Evolutionary conservation across 1,139 yeast genomes (phyloP).

Genomic region (Kodamaea fungicola): DNA sequence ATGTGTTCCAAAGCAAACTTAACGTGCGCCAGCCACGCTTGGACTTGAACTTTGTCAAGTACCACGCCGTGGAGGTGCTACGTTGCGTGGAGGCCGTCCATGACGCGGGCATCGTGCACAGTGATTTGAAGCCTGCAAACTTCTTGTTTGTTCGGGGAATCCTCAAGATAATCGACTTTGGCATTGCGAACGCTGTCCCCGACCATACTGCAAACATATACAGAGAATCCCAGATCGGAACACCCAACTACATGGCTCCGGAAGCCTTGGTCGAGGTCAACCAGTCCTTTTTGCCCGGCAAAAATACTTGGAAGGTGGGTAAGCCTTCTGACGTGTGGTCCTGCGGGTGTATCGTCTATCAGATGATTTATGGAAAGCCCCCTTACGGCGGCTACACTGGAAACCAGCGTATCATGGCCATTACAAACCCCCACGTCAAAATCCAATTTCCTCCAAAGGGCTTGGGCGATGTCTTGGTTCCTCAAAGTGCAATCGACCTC

Average conservation of each 20-base stretch:
- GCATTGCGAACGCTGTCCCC: constrained; percentile 92
- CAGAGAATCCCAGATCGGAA: constrained; percentile 89
- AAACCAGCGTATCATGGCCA: constrained; percentile 76
- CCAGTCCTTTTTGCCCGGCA: constrained; percentile 26
- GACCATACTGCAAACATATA: constrained; percentile 90
- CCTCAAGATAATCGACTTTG: constrained; percentile 89
- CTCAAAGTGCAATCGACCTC: constrained; percentile 65
- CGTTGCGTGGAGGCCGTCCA: constrained; percentile 88
- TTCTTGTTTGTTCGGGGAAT: constrained; percentile 83
- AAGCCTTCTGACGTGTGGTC: constrained; percentile 98
- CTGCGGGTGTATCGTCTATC: constrained; percentile 93
- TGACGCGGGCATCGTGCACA: constrained; percentile 83
- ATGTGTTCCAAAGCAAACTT: constrained; percentile 62
- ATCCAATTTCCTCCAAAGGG: constrained; percentile 68
- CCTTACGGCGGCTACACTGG: constrained; percentile 86
- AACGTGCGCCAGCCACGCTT: constrained; percentile 36
- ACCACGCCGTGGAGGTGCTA: constrained; percentile 75
- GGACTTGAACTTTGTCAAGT: constrained; percentile 77
- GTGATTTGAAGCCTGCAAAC: constrained; percentile 94
- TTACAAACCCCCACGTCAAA: constrained; percentile 80
- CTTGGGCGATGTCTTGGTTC: constrained; percentile 61
- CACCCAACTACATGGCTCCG: constrained; percentile 98
- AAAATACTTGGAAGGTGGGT: constrained; percentile 80
- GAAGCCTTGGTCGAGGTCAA: constrained; percentile 77
- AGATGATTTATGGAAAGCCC: constrained; percentile 90